Base-by-base conservation (phyloP, 345 rosid genomes). In the Raphanus sativus region DNA sequence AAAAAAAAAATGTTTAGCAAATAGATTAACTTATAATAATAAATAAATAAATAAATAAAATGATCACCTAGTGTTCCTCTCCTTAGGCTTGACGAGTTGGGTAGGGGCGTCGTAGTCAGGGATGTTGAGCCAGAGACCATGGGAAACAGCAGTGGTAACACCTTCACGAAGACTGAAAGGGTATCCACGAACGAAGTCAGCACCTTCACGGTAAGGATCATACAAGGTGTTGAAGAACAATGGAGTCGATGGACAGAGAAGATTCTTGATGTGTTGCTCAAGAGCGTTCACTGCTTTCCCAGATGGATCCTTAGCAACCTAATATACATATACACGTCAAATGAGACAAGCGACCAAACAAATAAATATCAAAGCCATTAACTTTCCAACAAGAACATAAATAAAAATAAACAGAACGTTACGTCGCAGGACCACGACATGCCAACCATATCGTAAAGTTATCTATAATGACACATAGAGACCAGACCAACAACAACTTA, bases 101-200 rank as follows among this genome's bases (percentile, higher is more conserved):
- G 98, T 94, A 1, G 98, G 98, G 4, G 98, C 98, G 75, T 94
- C 98, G 68, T 94, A 94, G 76, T 94, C 98, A 2, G 98, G 98
- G 81, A 94, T 94, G 88, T 94, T 94, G 65, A 94, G 93, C 98
- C 98, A 94, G 58, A 94, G 97, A 64, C 97, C 98, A 71, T 94
- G 98, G 63, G 98, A 94, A 67, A 90, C 95, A 50, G 97, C 98
- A 13, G 98, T 94, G 2, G 92, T 85, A 28, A 86, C 97, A 84
- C 98, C 98, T 85, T 94, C 98, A 0, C 98, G 88, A 0, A 92
- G 90, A 83, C 95, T 94, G 65, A 94, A 94, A 45, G 98, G 98
- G 84, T 90, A 94, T 48, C 98, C 98, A 52, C 98, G 97, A 59
- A 94, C 98, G 62, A 94, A 94, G 75, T 92, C 98, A 6, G 98